Evolutionary conservation across 495 filamentous ascomycete genomes (phyloP).

Genomic region (Daldinia caldariorum): DNA sequence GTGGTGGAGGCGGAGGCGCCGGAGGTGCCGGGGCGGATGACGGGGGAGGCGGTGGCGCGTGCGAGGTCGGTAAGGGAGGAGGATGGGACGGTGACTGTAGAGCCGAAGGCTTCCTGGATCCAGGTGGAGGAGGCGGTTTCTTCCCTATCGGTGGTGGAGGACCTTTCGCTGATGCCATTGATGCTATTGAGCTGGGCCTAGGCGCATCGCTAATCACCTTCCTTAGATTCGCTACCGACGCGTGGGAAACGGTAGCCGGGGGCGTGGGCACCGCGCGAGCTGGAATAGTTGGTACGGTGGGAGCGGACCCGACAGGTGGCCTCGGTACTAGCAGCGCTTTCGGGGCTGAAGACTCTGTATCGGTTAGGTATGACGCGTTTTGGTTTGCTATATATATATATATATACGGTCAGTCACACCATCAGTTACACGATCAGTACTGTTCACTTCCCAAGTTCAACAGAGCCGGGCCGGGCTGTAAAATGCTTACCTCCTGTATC

Average conservation of each 20-base stretch:
- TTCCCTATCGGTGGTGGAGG: constrained; percentile 69
- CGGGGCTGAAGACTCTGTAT: constrained; percentile 74
- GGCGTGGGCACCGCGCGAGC: constrained; percentile 56
- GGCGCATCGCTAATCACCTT: constrained; percentile 65
- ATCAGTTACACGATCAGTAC: constrained; percentile 51
- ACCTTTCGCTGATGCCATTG: constrained; percentile 58
- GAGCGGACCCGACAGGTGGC: constrained; percentile 67
- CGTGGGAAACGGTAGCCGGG: constrained; percentile 60
- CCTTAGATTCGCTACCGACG: constrained; percentile 67
- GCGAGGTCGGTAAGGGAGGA: constrained; percentile 57
- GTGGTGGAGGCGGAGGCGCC: constrained; percentile 55
- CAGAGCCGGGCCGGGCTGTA: too few species aligned
- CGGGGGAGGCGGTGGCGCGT: constrained; percentile 62
- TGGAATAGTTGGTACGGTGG: constrained; percentile 68
- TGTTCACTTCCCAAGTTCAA: neutral
- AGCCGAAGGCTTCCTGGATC: constrained; percentile 69
- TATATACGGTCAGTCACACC: too few species aligned
- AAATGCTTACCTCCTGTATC: constrained; percentile 77
- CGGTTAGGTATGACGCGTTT: constrained; percentile 80
- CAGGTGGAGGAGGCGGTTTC: constrained; percentile 75
- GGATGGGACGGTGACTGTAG: constrained; percentile 54
- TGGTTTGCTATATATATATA: constrained; percentile 69
- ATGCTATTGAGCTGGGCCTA: constrained; percentile 63
- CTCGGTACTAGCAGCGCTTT: constrained; percentile 72
- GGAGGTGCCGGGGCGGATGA: constrained; percentile 63